Base-by-base conservation (phyloP, 1,284 basidiomycete species). In the Kwoniella shivajii region DNA sequence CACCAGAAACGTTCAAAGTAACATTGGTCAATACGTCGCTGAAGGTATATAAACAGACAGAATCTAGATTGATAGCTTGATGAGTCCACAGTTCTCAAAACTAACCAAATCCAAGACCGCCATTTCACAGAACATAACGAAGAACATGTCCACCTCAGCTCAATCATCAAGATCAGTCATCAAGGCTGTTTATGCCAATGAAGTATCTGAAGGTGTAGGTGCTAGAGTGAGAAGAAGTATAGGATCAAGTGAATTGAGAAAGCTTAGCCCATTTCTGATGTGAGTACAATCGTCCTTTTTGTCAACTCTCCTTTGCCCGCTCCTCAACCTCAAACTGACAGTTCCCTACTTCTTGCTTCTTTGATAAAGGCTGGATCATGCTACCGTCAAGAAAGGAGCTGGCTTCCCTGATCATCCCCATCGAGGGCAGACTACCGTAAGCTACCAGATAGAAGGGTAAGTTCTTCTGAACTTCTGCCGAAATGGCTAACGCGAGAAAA, bases 231-330 rank as follows among this genome's bases (percentile, higher is more conserved):
- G 92, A 57, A 83, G 95, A 43, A 90, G 88, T 27, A 96, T 98
- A 65, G 94, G 94, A 11, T 84, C 86, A 1, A 80, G 80, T 72
- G 80, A 77, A 43, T 81, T 98, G 22, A 82, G 86, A 54, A 96
- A 93, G 73, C 79, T 96, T 44, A 88, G 88, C 0, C 94, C 93
- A 0, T 97, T 97, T 81, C 81, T 98, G 53, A 89, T 96, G 88
- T 74, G 54, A 44, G 77, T 73, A n/a, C n/a, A n/a, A 42, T 20
- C 22, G 9, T 42, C 20, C 39, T 3, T 54, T 31, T 14, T 51
- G 34, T 29, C 55, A 6, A 20, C 22, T 46, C 22, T 39, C 29
- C n/a, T n/a, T n/a, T n/a, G n/a, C n/a, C n/a, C n/a, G n/a, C n/a
- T 44, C 18, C 47, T 50, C 36, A 2, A 14, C 29, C 38, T n/a